Evolutionary conservation across 495 filamentous ascomycete genomes (phyloP), one percentile per base, ranked within the genome.

Genomic region (Aspergillus cristatus): DNA sequence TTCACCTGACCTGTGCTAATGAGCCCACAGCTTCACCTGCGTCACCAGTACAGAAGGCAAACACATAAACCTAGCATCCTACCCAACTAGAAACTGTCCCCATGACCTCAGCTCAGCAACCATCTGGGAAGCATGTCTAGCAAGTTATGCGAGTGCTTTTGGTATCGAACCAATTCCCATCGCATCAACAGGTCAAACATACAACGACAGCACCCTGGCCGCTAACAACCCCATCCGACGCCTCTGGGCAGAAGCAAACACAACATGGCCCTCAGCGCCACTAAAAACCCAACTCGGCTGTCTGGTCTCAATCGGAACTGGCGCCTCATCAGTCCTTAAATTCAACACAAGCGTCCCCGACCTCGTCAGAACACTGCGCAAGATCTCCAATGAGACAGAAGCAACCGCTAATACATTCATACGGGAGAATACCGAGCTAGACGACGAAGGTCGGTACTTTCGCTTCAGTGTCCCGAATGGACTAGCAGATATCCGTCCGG

Each of bases 261-360:
- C 53, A 20, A 41, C 64, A 6, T 72, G 58, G 58, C 40, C 47
- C 7, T 37, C 43, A 1, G 43, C 47, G 4, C 38, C 54, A 12
- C 45, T 68, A 16, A 53, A 59, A 37, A 45, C 47, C 3, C 59
- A 46, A 15, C 43, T 70, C 25, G 47, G 54, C 35, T 70, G 61
- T 32, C 37, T 72, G 28, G 55, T 74, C 1, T 70, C 65, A 1
- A 68, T 73, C 15, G 70, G 68, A 3, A 70, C 63, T 12, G 65
- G 65, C n/a, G n/a, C n/a, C n/a, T n/a, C n/a, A n/a, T n/a, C n/a
- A n/a, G n/a, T n/a, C n/a, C n/a, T n/a, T n/a, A n/a, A n/a, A n/a
- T n/a, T n/a, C 24, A 26, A 26, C 24, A 11, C 6, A 26, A 26
- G 6, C 24, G 11, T 6, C 6, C 11, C 11, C 24, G 11, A 26